These are phyloP conservation scores for Populus euphratica DNA, from an alignment of 345 rosid species.

Conservation along the genomic window DNA sequence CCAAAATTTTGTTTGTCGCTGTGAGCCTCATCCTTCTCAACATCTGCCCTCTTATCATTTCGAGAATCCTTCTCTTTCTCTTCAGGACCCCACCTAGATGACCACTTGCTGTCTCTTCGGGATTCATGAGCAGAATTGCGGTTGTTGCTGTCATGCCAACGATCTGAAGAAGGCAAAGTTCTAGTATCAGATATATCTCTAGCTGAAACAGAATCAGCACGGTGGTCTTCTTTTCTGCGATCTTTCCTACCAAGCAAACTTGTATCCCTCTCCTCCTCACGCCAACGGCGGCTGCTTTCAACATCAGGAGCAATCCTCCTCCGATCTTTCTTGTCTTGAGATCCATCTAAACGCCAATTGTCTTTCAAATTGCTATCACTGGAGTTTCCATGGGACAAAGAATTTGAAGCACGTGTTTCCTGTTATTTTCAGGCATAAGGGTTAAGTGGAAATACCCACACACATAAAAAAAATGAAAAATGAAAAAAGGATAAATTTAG, in stretches of 20 bases:
- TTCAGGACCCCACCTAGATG: slow-evolving; percentile 98
- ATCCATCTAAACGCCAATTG: slow-evolving; percentile 62
- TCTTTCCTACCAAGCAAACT: slow-evolving; percentile 63
- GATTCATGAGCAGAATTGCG: slow-evolving; percentile 68
- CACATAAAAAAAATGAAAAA: background rate
- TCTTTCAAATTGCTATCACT: slow-evolving; percentile 55
- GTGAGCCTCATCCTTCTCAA: slow-evolving; percentile 55
- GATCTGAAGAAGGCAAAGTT: slow-evolving; percentile 54
- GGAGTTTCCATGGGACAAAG: slow-evolving; percentile 36
- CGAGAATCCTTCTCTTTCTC: slow-evolving; percentile 80
- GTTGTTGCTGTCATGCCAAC: slow-evolving; percentile 58
- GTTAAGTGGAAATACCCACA: background rate
- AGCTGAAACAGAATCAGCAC: slow-evolving; percentile 35
- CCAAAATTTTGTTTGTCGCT: slow-evolving; percentile 42
- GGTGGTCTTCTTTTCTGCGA: slow-evolving; percentile 58
- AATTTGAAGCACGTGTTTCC: slow-evolving; percentile 47
- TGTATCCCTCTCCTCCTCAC: slow-evolving; percentile 82
- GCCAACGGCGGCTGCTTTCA: slow-evolving; percentile 65
- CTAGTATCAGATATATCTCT: slow-evolving; percentile 55
- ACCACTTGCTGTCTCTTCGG: slow-evolving; percentile 88
- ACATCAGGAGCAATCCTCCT: slow-evolving; percentile 44
- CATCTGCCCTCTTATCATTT: slow-evolving; percentile 57
- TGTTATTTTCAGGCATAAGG: slow-evolving; percentile 14
- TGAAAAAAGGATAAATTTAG: background rate
- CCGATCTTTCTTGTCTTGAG: slow-evolving; percentile 66